Percentiles rank a stretch among this genome's conserved stretches.
phyloP scores from a whole-genome alignment of 306 rosid genomes.

The Acacia crassicarpa region DNA sequence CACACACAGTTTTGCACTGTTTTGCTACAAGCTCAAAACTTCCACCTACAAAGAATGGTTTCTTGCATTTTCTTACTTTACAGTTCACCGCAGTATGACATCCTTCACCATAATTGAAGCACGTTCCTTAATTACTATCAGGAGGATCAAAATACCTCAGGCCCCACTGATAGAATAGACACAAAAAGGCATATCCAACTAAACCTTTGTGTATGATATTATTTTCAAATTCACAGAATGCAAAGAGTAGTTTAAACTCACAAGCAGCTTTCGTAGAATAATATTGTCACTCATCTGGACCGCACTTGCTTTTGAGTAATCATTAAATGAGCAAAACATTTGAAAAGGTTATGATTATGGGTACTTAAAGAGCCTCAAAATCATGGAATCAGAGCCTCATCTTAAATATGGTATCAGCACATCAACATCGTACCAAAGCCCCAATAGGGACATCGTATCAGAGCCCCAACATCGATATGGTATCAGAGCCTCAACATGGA shows the following conservation, averaged over 20 bases:
- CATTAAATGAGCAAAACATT: too few relatives aligned
- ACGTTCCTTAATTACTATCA: constrained; percentile 75
- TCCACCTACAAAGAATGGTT: constrained; percentile 89
- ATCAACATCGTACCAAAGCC: too few relatives aligned
- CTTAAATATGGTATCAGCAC: too few relatives aligned
- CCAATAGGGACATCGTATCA: too few relatives aligned
- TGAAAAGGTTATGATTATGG: too few relatives aligned
- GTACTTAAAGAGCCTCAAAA: too few relatives aligned
- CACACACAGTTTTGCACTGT: constrained; percentile 65
- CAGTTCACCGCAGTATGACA: constrained; percentile 86
- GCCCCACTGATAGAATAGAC: constrained; percentile 74
- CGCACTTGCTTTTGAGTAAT: constrained; percentile 40
- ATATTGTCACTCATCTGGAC: constrained; percentile 50
- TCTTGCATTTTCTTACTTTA: constrained; percentile 61
- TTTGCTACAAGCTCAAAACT: constrained; percentile 77
- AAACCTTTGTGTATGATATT: constrained; percentile 40
- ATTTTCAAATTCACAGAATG: constrained; percentile 43
- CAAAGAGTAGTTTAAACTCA: constrained; percentile 57
- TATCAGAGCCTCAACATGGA: too few relatives aligned
- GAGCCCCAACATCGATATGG: too few relatives aligned
- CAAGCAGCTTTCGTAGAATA: constrained; percentile 85
- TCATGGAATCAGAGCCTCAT: too few relatives aligned
- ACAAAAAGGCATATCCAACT: constrained; percentile 45
- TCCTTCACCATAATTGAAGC: constrained; percentile 91
- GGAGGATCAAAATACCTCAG: constrained; percentile 98